Conservation (phyloP, 2,329 filamentous ascomycete species). For the Ascochyta clinopodiicola region DNA sequence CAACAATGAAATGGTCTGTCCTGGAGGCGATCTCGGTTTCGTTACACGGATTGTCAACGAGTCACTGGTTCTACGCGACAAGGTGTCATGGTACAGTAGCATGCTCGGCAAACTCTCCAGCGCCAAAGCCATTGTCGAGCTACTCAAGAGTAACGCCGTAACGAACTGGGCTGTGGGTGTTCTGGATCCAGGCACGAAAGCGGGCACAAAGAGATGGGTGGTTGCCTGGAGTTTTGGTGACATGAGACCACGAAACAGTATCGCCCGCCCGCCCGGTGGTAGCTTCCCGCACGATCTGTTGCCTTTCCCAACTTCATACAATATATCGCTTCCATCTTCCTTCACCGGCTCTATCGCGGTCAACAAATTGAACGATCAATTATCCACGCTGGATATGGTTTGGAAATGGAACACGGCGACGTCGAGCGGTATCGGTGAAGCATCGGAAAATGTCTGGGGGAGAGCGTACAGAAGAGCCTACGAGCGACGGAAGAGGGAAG, state of each 20-base stretch:
- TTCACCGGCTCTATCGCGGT: slow-evolving; percentile 31
- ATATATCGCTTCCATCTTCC: slow-evolving; percentile 51
- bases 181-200: slow-evolving; percentile 69
- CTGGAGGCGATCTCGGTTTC: slow-evolving; percentile 79
- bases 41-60: slow-evolving; percentile 74
- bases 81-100: slow-evolving; percentile 85
- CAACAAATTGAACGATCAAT: slow-evolving; percentile 53
- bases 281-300: slow-evolving; percentile 55
- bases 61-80: slow-evolving; percentile 64
- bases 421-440: slow-evolving; percentile 66
- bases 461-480: slow-evolving; percentile 72
- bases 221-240: slow-evolving; percentile 84
- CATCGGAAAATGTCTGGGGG: slow-evolving; percentile 78
- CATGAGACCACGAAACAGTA: slow-evolving; percentile 65
- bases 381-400: slow-evolving; percentile 64
- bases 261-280: slow-evolving; percentile 47
- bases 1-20: slow-evolving; percentile 82
- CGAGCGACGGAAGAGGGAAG: slow-evolving; percentile 39
- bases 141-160: slow-evolving; percentile 63
- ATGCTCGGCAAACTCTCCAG: slow-evolving; percentile 87
- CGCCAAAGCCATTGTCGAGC: slow-evolving; percentile 65
- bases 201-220: slow-evolving; percentile 82
- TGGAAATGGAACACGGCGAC: slow-evolving; percentile 69
- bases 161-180: slow-evolving; percentile 83
- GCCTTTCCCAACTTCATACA: slow-evolving; percentile 60